Evolutionary conservation across 202 grass and related monocot species (phyloP), one percentile per base, ranked within the genome.

Genomic region (Hordeum pubiflorum): DNA sequence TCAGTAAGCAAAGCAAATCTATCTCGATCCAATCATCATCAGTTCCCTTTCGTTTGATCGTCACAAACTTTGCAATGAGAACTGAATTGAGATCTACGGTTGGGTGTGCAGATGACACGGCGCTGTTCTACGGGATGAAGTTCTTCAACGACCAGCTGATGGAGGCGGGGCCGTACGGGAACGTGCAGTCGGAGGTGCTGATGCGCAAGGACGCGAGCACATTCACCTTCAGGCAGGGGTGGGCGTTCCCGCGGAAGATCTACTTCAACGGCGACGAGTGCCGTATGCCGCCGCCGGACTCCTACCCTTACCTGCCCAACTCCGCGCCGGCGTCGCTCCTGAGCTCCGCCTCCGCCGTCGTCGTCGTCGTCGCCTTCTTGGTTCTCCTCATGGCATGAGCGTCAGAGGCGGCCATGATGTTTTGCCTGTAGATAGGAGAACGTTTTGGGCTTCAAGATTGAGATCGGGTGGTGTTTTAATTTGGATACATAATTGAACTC

Each of bases 191-290:
- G 37, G 96, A 96, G 89, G 86, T 96, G 72, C 83, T 99, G 6
- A 86, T 99, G 82, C 82, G 81, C 13, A 99, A 95, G 89, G 92
- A 99, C 38, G 77, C 27, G 2, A 72, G 83, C 78, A 87, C 89
- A 4, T 99, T 99, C 88, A 99, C 90, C 1, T 88, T 99, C 80
- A 93, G 81, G 54, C 89, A 99, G 89, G 96, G 96, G 7, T 99
- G 96, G 92, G 91, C 92, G 24, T 99, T 99, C 88, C 97, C 91
- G 9, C 87, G 90, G 12, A 99, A 93, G 86, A 84, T 99, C 6
- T 99, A 99, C 89, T 96, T 99, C 87, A 99, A 99, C 79, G 92
- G 92, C 68, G 91, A 99, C 68, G 90, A 99, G 84, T 99, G 92
- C 85, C 76, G 38, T 83, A 86, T 96, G 87, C 92, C 92, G 11